phyloP scores from a whole-genome alignment of 139 green algal genomes.

The Micromonas pusilla region DNA sequence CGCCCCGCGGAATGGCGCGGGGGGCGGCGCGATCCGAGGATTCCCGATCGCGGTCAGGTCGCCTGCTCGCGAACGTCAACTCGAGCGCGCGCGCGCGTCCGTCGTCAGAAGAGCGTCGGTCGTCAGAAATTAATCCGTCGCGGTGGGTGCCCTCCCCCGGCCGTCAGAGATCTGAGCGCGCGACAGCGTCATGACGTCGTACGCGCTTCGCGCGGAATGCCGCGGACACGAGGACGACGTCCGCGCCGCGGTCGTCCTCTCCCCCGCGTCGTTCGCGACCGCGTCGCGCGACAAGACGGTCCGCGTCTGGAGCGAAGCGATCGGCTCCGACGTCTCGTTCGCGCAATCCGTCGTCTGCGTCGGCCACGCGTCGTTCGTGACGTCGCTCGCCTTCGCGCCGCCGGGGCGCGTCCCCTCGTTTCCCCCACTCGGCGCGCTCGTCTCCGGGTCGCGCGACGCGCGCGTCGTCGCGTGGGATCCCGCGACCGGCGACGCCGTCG shows the following conservation, averaged over 20 bases:
- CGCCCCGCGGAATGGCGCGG: no score
- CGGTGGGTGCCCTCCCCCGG: no score
- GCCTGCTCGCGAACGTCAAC: no score
- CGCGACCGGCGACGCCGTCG: background rate
- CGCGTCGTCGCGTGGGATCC: background rate
- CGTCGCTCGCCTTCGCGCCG: background rate
- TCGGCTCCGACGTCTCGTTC: background rate
- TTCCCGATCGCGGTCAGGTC: no score
- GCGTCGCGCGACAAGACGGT: background rate
- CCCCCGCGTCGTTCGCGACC: background rate
- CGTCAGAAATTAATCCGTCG: no score
- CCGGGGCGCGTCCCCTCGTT: background rate
- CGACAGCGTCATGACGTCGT: background rate
- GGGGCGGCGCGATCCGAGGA: no score
- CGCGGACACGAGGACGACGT: background rate
- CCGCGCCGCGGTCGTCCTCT: background rate
- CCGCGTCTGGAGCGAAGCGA: background rate
- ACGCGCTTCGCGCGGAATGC: background rate
- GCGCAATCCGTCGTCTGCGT: background rate
- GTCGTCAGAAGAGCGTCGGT: no score
- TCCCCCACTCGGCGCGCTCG: no score
- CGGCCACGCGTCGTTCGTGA: background rate
- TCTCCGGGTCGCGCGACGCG: background rate
- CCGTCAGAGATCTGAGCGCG: background rate
- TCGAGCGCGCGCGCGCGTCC: no score